Conservation (phyloP, 2,329 filamentous ascomycete species). For the Fusarium graminum region DNA sequence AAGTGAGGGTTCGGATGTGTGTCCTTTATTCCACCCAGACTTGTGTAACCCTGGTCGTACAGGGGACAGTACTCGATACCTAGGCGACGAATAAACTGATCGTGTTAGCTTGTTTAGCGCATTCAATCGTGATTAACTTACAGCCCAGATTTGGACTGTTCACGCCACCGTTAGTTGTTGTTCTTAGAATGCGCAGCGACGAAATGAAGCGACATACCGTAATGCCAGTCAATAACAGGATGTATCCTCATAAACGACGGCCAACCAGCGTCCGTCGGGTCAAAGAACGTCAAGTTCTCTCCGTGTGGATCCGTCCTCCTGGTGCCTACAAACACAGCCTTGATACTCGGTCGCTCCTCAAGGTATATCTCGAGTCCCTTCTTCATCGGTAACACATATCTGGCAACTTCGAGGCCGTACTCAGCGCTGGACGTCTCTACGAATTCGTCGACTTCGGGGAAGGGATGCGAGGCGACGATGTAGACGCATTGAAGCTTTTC, state of each 20-base stretch:
- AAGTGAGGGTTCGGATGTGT: constrained; percentile 84
- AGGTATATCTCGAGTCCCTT: constrained; percentile 84
- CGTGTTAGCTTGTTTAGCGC: constrained; percentile 28
- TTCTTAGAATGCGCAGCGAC: not conserved
- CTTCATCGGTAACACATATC: constrained; percentile 84
- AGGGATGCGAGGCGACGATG: constrained; percentile 86
- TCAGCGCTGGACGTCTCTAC: constrained; percentile 73
- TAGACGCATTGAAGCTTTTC: constrained; percentile 81
- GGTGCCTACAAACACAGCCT: constrained; percentile 73
- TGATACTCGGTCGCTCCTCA: constrained; percentile 71
- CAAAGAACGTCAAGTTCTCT: constrained; percentile 81
- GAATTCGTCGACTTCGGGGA: constrained; percentile 87
- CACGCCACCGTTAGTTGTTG: not conserved
- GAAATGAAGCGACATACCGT: constrained; percentile 26
- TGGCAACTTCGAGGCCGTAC: constrained; percentile 82
- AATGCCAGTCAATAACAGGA: constrained; percentile 98
- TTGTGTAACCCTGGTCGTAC: constrained; percentile 91
- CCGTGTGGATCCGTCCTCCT: constrained; percentile 94
- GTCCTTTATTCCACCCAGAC: constrained; percentile 88
- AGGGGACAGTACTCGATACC: constrained; percentile 86
- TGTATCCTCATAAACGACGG: constrained; percentile 93
- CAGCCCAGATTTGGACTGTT: constrained; percentile 86
- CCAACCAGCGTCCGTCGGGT: constrained; percentile 90
- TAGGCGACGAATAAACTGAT: constrained; percentile 83
- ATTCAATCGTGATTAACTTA: constrained; percentile 61